phyloP scores from a whole-genome alignment of 495 filamentous ascomycete species.

The Cercophora sp. region DNA sequence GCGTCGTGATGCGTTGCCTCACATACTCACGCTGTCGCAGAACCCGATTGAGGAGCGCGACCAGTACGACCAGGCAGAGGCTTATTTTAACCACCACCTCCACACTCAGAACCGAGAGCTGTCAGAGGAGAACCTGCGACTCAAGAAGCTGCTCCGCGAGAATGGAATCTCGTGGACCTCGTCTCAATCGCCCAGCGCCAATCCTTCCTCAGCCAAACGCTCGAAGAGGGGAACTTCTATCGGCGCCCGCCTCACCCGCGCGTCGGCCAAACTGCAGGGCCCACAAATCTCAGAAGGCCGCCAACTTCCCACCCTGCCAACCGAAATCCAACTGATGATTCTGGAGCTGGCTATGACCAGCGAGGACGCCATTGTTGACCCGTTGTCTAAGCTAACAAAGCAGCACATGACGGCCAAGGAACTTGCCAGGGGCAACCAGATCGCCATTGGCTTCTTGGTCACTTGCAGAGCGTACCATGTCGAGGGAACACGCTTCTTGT shows the following conservation, averaged over 20 bases:
- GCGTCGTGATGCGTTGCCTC: too few species aligned
- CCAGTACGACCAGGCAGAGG: slow-evolving; percentile 37
- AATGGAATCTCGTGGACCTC: slow-evolving; percentile 32
- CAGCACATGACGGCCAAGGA: slow-evolving; percentile 33
- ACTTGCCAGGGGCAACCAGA: slow-evolving; percentile 28
- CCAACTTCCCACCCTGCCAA: slow-evolving; percentile 37
- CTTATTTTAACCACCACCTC: slow-evolving; percentile 36
- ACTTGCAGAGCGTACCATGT: slow-evolving; percentile 38
- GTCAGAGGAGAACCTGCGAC: slow-evolving; percentile 31
- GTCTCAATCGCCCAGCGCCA: too few species aligned
- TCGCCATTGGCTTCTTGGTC: slow-evolving; percentile 40
- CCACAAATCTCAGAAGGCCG: too few species aligned
- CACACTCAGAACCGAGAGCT: slow-evolving; percentile 32
- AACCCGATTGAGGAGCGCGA: slow-evolving; percentile 39
- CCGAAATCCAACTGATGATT: slow-evolving; percentile 43
- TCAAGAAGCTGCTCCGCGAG: slow-evolving; percentile 38
- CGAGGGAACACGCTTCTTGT: slow-evolving; percentile 40
- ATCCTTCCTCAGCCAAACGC: too few species aligned
- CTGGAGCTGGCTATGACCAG: slow-evolving; percentile 41
- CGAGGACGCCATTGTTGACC: slow-evolving; percentile 44
- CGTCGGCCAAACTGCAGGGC: background rate
- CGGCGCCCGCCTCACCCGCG: background rate
- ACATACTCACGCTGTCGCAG: slow-evolving; percentile 2
- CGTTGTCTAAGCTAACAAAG: slow-evolving; percentile 33
- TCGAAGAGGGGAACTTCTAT: too few species aligned